Percentiles rank a stretch among this genome's conserved stretches.
phyloP scores from a whole-genome alignment of 2,329 filamentous ascomycete species.

The Paramyrothecium sp. region DNA sequence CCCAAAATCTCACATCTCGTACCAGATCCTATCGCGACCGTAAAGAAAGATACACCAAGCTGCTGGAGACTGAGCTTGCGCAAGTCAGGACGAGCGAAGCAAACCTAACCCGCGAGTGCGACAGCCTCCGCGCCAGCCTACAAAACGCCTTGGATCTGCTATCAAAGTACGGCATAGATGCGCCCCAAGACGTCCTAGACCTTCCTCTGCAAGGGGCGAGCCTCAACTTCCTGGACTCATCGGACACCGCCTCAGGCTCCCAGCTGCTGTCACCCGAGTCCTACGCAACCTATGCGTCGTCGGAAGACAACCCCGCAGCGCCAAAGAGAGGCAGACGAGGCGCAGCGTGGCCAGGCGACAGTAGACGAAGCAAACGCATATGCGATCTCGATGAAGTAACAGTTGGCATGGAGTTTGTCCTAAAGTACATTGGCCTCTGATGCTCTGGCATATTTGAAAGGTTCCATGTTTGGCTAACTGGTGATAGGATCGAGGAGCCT shows the following conservation, averaged over 20 bases:
- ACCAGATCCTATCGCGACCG: constrained; percentile 25
- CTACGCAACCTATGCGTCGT: not conserved
- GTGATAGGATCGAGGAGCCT: constrained; percentile 21
- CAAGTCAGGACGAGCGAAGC: constrained; percentile 15
- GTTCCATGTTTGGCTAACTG: not conserved
- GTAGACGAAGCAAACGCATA: constrained; percentile 4
- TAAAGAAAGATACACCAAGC: constrained; percentile 24
- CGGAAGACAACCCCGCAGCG: not conserved
- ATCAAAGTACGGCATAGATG: constrained; percentile 10
- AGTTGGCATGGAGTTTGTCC: constrained; percentile 30
- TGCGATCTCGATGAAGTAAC: constrained; percentile 18
- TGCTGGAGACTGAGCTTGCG: constrained; percentile 21
- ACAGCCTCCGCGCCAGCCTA: constrained; percentile 14
- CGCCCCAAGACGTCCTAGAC: not conserved
- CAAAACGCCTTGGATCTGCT: constrained; percentile 11
- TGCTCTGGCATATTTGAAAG: not conserved
- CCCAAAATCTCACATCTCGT: not conserved
- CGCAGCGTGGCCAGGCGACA: not conserved
- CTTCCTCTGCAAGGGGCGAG: not conserved
- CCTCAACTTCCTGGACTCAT: not conserved
- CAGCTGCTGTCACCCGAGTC: not conserved
- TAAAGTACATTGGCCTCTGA: constrained; percentile 18
- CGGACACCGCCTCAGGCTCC: not conserved
- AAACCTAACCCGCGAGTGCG: constrained; percentile 12
- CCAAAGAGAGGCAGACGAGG: not conserved